Base-by-base conservation (phyloP, 1,284 basidiomycete genomes). In the Cryptococcus sp. region DNA sequence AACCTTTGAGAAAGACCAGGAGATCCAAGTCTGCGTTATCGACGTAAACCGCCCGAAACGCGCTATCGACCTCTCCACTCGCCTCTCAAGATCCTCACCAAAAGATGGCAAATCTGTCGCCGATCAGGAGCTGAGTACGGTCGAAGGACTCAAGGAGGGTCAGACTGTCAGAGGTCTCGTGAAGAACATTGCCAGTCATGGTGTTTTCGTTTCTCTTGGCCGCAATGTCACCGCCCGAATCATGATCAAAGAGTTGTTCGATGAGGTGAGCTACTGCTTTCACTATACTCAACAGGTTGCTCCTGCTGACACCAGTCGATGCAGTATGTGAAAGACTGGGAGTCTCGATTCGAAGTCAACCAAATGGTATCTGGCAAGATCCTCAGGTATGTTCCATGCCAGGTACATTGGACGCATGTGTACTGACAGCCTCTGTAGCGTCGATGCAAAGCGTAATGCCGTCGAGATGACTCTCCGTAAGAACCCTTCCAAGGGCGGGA, bases 251-350 rank as follows among this genome's bases (percentile, higher is more conserved):
- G 92, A 97, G 78, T 83, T 96, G 34, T 91, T 95, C 74, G 89
- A 94, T 75, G 87, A 91, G 72, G 91, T 93, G 62, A 57, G 85
- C 64, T 23, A 11, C n/a, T 19, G 23, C 13, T 29, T 11, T 44
- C 23, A 19, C 20, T 25, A 37, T 23, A 17, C 16, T 17, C 26
- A 39, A 34, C 25, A 17, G 2, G 17, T 8, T 19, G 52, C 56
- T 57, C 20, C 56, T 50, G 59, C 67, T 26, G 44, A 46, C 13
- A 34, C 29, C 29, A 10, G 29, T 26, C 26, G 1, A 39, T 7
- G 17, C 67, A 94, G 89, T 96, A 85, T 75, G 85, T 96, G 65
- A 95, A 97, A 78, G 94, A 98, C 53, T 99, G 95, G 94, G 89
- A 94, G 79, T 79, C 83, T 38, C 84, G 83, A 5, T 98, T 98